Evolutionary conservation across 2,329 filamentous ascomycete genomes (phyloP).

Genomic region (Eutypella sp.): DNA sequence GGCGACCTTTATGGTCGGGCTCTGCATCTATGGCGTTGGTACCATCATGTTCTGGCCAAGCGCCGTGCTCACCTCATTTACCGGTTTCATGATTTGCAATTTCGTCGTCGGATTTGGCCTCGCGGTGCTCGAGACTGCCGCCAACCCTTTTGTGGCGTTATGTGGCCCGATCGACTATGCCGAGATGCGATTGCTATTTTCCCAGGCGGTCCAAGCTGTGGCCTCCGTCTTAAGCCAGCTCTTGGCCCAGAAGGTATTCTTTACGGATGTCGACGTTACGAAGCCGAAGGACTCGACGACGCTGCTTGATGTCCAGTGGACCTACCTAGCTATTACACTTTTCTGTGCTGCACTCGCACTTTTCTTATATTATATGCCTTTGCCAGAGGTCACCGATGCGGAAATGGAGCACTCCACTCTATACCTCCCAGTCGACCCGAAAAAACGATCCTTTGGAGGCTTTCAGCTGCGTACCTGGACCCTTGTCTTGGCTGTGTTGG

Average conservation of each 20-base stretch:
- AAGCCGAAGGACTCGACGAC: slow-evolving; percentile 34
- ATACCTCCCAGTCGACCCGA: slow-evolving; percentile 44
- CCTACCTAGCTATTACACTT: slow-evolving; percentile 74
- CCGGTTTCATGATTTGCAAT: slow-evolving; percentile 69
- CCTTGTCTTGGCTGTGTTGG: slow-evolving; percentile 65
- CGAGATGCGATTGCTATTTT: slow-evolving; percentile 69
- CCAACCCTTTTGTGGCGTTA: slow-evolving; percentile 68
- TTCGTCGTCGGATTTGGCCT: slow-evolving; percentile 75
- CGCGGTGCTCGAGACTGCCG: slow-evolving; percentile 72
- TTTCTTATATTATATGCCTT: slow-evolving; percentile 64
- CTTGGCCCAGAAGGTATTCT: slow-evolving; percentile 70
- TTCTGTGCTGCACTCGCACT: slow-evolving; percentile 67
- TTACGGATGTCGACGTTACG: slow-evolving; percentile 48
- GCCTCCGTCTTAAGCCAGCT: slow-evolving; percentile 68
- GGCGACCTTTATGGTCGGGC: slow-evolving; percentile 71
- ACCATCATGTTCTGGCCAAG: slow-evolving; percentile 87
- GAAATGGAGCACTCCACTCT: slow-evolving; percentile 47
- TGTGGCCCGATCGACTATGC: slow-evolving; percentile 70
- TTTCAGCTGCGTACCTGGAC: slow-evolving; percentile 50
- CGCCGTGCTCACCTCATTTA: slow-evolving; percentile 67
- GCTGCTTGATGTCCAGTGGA: slow-evolving; percentile 76
- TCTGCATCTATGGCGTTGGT: slow-evolving; percentile 68
- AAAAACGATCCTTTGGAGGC: slow-evolving; percentile 43
- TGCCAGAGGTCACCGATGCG: slow-evolving; percentile 55
- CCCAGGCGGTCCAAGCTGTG: slow-evolving; percentile 72